Evolutionary conservation across 2,329 filamentous ascomycete species (phyloP).

Genomic region (Ophiostoma ulmi): DNA sequence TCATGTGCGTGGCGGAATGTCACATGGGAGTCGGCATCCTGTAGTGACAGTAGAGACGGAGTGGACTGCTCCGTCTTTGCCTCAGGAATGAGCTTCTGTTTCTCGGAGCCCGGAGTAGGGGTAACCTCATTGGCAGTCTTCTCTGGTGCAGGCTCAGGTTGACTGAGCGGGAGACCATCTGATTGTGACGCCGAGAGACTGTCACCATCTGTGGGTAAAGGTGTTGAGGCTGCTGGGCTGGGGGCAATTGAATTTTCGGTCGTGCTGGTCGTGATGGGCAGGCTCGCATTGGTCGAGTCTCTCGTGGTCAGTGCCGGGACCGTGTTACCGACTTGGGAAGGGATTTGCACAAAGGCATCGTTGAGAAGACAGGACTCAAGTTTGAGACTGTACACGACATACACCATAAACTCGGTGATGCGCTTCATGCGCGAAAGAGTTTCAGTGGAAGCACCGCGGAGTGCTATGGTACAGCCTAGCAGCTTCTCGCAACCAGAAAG

Average conservation of each 20-base stretch:
- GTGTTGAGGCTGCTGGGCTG: constrained; percentile 15
- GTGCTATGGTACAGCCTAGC: constrained; percentile 87
- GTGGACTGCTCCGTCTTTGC: neutral
- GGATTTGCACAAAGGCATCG: constrained; percentile 84
- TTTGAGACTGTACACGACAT: constrained; percentile 96
- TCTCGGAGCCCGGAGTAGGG: neutral
- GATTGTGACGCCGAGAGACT: constrained; percentile 12
- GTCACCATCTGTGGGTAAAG: constrained; percentile 4
- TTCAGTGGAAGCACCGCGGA: constrained; percentile 71
- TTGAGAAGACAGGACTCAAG: constrained; percentile 90
- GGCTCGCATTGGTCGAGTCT: constrained; percentile 15
- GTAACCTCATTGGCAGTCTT: neutral
- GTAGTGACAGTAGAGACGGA: constrained; percentile 33
- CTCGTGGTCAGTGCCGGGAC: constrained; percentile 37
- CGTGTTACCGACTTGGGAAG: constrained; percentile 41
- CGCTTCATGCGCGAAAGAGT: constrained; percentile 75
- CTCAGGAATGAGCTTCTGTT: neutral
- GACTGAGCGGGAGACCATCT: constrained; percentile 10
- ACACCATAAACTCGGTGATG: constrained; percentile 98
- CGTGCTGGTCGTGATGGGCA: neutral
- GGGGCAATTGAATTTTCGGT: neutral
- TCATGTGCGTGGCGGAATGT: constrained; percentile 61
- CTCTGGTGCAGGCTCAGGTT: neutral
- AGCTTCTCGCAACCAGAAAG: constrained; percentile 84
- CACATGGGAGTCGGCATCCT: constrained; percentile 42